Evolutionary conservation across 2,329 filamentous ascomycete species (phyloP), one percentile per base, ranked within the genome.

Genomic region (Helotiales sp.): DNA sequence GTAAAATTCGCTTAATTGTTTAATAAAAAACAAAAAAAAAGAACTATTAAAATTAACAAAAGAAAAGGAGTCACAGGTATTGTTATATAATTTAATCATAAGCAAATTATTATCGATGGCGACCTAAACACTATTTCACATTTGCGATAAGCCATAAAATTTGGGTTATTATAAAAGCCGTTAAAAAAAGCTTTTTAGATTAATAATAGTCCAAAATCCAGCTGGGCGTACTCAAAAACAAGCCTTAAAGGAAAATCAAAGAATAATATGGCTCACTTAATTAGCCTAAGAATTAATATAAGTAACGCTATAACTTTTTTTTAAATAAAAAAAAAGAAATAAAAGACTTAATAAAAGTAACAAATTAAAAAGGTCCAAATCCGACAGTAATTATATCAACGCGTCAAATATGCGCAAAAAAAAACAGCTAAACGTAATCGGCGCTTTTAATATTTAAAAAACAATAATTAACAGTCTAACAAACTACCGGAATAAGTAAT

Each of bases 1-100:
- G 72, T 74, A n/a, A 78, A 79, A 68, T 78, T 78, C 66, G 73
- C 74, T 50, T 78, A 71, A 75, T 69, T 66, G 32, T 77, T 71
- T 45, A 71, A 77, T 47, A 75, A 75, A 72, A 72, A 70, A 61
- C 45, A 63, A 45, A 6, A 75, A 78, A 63, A 66, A 64, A 50
- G 69, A 77, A 37, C 67, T 74, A 34, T 73, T 78, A 40, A 73
- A 74, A 49, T 64, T 72, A 62, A 68, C 68, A 2, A 72, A 68
- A 47, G 64, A 75, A 58, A 61, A 65, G 73, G 70, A 63, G 72
- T 77, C 26, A 70, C 72, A 30, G 72, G 75, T 28, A 68, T 78
- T 70, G 69, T 75, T 59, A 66, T 64, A 17, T 71, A 73, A 52
- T 69, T 77, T 63, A 68, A 74, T 70, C 58, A 75, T 67, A 60